Evolutionary conservation across 2,329 filamentous ascomycete genomes (phyloP).

Genomic region (Pseudovirgaria hyperparasitica): DNA sequence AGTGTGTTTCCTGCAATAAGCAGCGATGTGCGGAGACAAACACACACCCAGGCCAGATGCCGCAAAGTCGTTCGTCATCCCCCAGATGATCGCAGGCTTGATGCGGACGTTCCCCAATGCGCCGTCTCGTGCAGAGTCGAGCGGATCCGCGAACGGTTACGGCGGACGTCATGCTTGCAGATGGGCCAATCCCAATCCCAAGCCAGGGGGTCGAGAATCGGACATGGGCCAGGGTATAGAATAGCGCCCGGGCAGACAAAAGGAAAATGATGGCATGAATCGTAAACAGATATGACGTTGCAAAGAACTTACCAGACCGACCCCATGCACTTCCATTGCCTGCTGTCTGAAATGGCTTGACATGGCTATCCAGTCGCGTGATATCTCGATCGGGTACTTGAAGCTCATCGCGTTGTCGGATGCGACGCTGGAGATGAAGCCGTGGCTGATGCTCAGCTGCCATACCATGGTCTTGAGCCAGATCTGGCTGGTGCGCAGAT

Average conservation of each 20-base stretch:
- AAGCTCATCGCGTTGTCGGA: slow-evolving; percentile 48
- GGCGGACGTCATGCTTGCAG: too few relatives aligned
- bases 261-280: too few relatives aligned
- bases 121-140: too few relatives aligned
- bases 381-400: slow-evolving; percentile 49
- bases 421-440: slow-evolving; percentile 47
- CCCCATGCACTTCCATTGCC: slow-evolving; percentile 61
- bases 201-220: not conserved
- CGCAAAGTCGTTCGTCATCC: too few relatives aligned
- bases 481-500: slow-evolving; percentile 56
- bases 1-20: too few relatives aligned
- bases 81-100: too few relatives aligned
- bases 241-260: not conserved
- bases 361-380: slow-evolving; percentile 46
- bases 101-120: too few relatives aligned
- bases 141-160: too few relatives aligned
- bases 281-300: slow-evolving; percentile 3
- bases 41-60: too few relatives aligned
- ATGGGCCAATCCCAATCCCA: too few relatives aligned
- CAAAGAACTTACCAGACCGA: slow-evolving; percentile 60
- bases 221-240: too few relatives aligned
- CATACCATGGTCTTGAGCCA: slow-evolving; percentile 62
- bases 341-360: slow-evolving; percentile 59
- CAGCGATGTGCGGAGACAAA: too few relatives aligned
- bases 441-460: slow-evolving; percentile 56